Base-by-base conservation (phyloP, 352 stramenopile species). In the Pythium scleroteichum region DNA sequence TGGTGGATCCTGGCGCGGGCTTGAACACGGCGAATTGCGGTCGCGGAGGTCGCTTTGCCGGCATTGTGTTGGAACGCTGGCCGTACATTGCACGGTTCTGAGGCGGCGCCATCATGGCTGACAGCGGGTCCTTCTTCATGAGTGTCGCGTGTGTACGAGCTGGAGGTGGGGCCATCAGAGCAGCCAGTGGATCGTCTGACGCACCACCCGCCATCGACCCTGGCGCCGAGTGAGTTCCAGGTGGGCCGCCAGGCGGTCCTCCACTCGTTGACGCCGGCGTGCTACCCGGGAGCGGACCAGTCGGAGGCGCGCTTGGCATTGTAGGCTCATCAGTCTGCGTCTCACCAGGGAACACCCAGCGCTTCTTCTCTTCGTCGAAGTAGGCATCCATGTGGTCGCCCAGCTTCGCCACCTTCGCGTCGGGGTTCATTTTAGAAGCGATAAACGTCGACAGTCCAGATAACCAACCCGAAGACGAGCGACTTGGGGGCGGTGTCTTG, bases 1-100 rank as follows among this genome's bases (percentile, higher is more conserved):
- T 24, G 2, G 67, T 61, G 12, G 62, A 67, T 6, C 69, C 48
- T 40, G 79, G 64, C 47, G 47, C 75, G 1, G 84, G 87, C 66
- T 96, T 96, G 66, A 96, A 96, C 41, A 96, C 85, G 20, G 84
- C 84, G 66, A 92, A 96, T 67, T 95, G 85, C 20, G 85, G 87
- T 40, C 85, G 87, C 4, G 85, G 79, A 38, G 81, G 84, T 13
- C 74, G 70, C 52, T 78, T 67, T 0, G 61, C 58, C 20, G 66
- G 53, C 44, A 62, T 73, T 4, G 75, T 75, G 27, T 58, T 59
- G 2, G 59, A 39, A 12, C 75, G 76, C 45, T 65, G 62, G 13
- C 72, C 69, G 24, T 82, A 79, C 47, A 76, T 50, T 19, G 73
- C 64, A 19, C 71, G 51, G 41, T 74, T 79, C 17, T 78, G 80